Percentiles rank a stretch among this genome's conserved stretches.
Conservation (phyloP, 78 protist species). For the Thecamonas trahens region DNA sequence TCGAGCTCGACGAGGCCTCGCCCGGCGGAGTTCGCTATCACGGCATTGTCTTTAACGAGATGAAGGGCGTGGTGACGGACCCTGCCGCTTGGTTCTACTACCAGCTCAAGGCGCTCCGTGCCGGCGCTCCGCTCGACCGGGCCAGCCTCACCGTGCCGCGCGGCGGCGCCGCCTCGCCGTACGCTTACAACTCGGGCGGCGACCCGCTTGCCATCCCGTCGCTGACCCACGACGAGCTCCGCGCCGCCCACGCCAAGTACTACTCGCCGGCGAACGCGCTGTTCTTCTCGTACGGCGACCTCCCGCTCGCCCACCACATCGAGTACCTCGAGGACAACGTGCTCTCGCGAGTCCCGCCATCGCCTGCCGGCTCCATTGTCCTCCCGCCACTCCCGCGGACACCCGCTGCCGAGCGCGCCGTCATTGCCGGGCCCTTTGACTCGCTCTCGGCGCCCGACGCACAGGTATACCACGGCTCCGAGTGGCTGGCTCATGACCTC, state of each 20-base stretch:
- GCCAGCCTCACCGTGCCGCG: neutral
- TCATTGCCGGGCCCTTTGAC: neutral
- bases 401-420: no score
- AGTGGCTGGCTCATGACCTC: neutral
- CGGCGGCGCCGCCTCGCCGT: slow-evolving; percentile 29
- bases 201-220: slow-evolving; percentile 60
- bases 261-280: slow-evolving; percentile 44
- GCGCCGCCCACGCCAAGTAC: slow-evolving; percentile 18
- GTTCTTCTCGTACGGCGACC: slow-evolving; percentile 48
- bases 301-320: slow-evolving; percentile 3
- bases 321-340: neutral
- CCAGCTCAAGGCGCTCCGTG: neutral
- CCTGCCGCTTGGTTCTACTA: slow-evolving; percentile 8
- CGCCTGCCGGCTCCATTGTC: neutral
- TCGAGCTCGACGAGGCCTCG: slow-evolving; percentile 40
- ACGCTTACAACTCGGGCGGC: slow-evolving; percentile 69
- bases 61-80: slow-evolving; percentile 68
- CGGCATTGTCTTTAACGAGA: slow-evolving; percentile 87
- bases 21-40: neutral
- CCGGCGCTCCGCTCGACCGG: slow-evolving; percentile 1
- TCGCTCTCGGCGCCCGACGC: neutral
- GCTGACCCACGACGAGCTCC: slow-evolving; percentile 55
- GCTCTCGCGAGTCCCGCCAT: neutral
- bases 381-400: no score
- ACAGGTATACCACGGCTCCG: neutral